Conservation (phyloP, 2,329 filamentous ascomycete genomes). For the Trichoderma guizhouense region DNA sequence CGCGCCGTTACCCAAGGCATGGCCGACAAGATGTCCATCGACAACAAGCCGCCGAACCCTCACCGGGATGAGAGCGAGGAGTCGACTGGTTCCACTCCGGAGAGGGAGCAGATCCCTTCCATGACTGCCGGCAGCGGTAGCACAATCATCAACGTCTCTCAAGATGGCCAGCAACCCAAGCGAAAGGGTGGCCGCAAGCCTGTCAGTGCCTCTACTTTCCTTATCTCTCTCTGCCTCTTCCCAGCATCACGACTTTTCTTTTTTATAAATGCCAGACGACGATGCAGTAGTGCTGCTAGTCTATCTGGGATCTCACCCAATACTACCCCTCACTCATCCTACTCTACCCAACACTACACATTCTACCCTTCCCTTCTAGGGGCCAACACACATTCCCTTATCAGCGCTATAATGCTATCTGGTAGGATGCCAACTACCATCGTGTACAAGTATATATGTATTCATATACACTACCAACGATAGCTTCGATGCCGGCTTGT, state of each 20-base stretch:
- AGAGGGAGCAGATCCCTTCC: conserved; percentile 46
- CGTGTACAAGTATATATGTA: background rate
- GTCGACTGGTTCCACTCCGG: conserved; percentile 58
- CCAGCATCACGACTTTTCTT: background rate
- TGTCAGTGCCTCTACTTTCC: conserved; percentile 57
- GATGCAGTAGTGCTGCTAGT: background rate
- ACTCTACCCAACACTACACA: background rate
- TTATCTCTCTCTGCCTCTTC: background rate
- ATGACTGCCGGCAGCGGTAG: conserved; percentile 32
- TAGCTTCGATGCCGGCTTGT: background rate
- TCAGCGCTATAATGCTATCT: background rate
- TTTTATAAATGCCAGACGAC: background rate
- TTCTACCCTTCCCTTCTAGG: background rate
- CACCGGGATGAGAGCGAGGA: conserved; percentile 58
- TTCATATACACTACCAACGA: background rate
- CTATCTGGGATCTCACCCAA: background rate
- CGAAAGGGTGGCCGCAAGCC: conserved; percentile 97
- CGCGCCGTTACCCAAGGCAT: conserved; percentile 49
- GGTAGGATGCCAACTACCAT: background rate
- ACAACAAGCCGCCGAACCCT: conserved; percentile 39
- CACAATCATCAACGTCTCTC: conserved; percentile 31
- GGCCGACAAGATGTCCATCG: conserved; percentile 66
- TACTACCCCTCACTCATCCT: background rate
- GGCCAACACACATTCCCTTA: background rate
- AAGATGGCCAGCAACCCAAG: conserved; percentile 70